phyloP scores from a whole-genome alignment of 306 rosid genomes.

The Styphnolobium japonicum region DNA sequence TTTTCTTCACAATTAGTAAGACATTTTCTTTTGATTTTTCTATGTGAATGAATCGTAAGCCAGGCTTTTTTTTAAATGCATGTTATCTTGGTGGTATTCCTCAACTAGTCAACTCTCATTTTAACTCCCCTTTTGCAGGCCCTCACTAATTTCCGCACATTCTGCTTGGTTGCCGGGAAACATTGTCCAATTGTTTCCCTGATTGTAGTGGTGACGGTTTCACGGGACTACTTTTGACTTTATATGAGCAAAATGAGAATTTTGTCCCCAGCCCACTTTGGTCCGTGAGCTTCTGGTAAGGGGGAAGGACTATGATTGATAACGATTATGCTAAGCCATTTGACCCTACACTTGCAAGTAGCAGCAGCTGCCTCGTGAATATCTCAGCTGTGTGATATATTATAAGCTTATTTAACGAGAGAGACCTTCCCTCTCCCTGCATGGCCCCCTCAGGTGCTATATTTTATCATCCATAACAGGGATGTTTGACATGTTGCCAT shows the following conservation, averaged over 20 bases:
- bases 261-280: slow-evolving; percentile 27
- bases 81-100: not conserved
- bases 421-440: not conserved
- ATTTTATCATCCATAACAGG: not conserved
- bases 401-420: not conserved
- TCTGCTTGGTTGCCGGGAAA: slow-evolving; percentile 24
- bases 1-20: not conserved
- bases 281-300: slow-evolving; percentile 39
- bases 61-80: not conserved
- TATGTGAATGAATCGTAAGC: not conserved
- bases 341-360: slow-evolving; percentile 15
- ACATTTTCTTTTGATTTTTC: not conserved
- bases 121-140: not conserved
- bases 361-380: slow-evolving; percentile 1
- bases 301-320: not conserved
- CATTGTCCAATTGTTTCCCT: slow-evolving; percentile 20
- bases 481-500: not conserved
- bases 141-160: slow-evolving; percentile 21
- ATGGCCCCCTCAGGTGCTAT: not conserved
- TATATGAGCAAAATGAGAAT: slow-evolving; percentile 19
- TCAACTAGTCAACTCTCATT: not conserved
- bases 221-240: slow-evolving; percentile 47
- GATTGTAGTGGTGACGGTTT: slow-evolving; percentile 30
- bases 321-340: not conserved
- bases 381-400: not conserved